phyloP scores from a whole-genome alignment of 148 eudicot genomes.

The Linanthus parryae region DNA sequence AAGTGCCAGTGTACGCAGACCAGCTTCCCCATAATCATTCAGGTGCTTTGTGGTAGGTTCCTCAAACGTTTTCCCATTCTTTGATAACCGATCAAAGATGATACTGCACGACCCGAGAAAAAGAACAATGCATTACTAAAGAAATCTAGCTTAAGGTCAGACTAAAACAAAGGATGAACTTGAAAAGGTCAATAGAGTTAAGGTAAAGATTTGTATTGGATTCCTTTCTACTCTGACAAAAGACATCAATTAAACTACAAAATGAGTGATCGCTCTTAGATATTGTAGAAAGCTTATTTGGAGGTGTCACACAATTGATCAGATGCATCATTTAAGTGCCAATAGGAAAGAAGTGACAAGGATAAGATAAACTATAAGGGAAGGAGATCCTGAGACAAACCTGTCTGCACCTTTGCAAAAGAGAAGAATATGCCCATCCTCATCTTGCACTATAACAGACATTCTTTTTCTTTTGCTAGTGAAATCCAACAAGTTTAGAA shows the following conservation, averaged over 20 bases:
- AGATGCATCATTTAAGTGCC: too few species aligned
- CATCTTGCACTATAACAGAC: conserved; percentile 64
- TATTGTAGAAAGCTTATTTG: not conserved
- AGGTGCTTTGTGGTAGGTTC: conserved; percentile 70
- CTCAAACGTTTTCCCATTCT: conserved; percentile 58
- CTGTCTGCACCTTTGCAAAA: conserved; percentile 86
- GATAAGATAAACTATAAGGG: not conserved
- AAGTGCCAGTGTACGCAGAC: conserved; percentile 84
- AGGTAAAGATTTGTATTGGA: not conserved
- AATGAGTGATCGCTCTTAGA: not conserved
- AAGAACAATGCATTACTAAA: conserved; percentile 4
- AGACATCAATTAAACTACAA: too few species aligned
- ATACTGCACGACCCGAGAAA: conserved; percentile 43
- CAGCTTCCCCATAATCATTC: conserved; percentile 87
- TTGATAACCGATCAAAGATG: conserved; percentile 79
- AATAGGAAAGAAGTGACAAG: not conserved
- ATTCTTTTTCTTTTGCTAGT: conserved; percentile 78
- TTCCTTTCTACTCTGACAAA: not conserved
- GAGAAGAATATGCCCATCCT: conserved; percentile 53
- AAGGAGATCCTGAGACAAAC: conserved; percentile 24
- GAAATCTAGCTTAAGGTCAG: not conserved
- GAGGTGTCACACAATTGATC: not conserved
- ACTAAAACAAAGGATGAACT: not conserved
- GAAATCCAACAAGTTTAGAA: conserved; percentile 64
- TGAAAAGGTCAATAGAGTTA: not conserved